Evolutionary conservation across 306 rosid species (phyloP), one percentile per base, ranked within the genome.

Genomic region (Cucurbita pepo): DNA sequence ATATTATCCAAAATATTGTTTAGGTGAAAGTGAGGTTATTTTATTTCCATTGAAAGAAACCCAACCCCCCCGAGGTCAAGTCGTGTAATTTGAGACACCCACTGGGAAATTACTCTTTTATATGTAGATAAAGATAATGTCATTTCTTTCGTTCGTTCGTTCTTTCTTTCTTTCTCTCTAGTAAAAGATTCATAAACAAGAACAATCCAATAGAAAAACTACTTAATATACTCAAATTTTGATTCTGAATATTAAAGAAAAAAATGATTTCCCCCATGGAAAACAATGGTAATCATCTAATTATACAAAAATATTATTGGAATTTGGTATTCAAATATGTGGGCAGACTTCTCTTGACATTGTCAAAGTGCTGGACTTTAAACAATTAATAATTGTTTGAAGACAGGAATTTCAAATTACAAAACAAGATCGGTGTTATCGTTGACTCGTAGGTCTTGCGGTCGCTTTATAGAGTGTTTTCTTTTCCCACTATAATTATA

Each of bases 101-200:
- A 51, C 18, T 69, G 74, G 74, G 74, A 13, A 45, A 3, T 69
- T 13, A 14, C 57, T 16, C 59, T 69, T n/a, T 69, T 50, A 50
- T 69, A 34, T 69, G 74, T 69, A 69, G 74, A 69, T 69, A 69
- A 50, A 69, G 74, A 69, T 69, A 50, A 50, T 69, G 18, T 69
- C 25, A 50, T 69, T 48, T n/a, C 4, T 30, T 69, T 69, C 21
- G 50, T 69, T 69, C 21, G 50, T 48, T n/a, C 4, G 15, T 69
- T 69, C 21, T 69, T 48, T n/a, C 4, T 30, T 69, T 69, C 21
- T 69, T 18, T 69, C 18, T 25, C 22, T 47, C 57, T 50, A 5
- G 34, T 51, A 69, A 69, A 51, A 7, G 3, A 30, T 3, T 43
- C 47, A 43, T 43, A 43, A 43, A 43, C 10, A 43, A 2, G 47